These are phyloP conservation scores for Populus tomentosa DNA, from an alignment of 441 rosid genomes.

Conservation along the genomic window DNA sequence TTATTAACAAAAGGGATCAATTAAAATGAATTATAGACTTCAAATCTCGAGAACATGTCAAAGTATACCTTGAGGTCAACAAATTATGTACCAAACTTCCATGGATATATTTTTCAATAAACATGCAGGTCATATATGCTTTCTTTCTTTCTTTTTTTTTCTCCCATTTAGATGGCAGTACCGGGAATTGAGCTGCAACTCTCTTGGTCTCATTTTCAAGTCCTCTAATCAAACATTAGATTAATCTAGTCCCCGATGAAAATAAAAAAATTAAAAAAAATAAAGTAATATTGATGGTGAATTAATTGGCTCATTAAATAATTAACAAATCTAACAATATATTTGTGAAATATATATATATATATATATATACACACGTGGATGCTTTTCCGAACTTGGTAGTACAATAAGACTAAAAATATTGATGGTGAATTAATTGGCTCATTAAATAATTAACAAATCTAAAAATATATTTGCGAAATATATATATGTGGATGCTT, in stretches of 20 bases:
- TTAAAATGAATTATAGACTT: not conserved
- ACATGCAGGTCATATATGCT: not conserved
- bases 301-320: too few species aligned
- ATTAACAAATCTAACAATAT: too few species aligned
- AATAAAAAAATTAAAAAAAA: not conserved
- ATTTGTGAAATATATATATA: too few species aligned
- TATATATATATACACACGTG: too few species aligned
- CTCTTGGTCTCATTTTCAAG: not conserved
- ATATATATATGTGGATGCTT: too few species aligned
- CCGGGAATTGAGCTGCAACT: not conserved
- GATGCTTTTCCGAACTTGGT: not conserved
- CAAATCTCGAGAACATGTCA: not conserved
- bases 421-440: too few species aligned
- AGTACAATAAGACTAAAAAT: conserved; percentile 1
- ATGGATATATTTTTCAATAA: not conserved
- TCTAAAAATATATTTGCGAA: too few species aligned
- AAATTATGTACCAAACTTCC: not conserved
- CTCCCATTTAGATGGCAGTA: not conserved
- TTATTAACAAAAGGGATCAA: too few species aligned
- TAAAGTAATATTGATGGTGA: not conserved
- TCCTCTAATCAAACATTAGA: not conserved
- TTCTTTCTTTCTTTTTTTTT: not conserved
- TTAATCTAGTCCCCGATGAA: not conserved
- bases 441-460: too few species aligned
- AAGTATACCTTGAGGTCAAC: not conserved